Evolutionary conservation across 2,329 filamentous ascomycete genomes (phyloP), one percentile per base, ranked within the genome.

Genomic region (Ophiostoma australiae): DNA sequence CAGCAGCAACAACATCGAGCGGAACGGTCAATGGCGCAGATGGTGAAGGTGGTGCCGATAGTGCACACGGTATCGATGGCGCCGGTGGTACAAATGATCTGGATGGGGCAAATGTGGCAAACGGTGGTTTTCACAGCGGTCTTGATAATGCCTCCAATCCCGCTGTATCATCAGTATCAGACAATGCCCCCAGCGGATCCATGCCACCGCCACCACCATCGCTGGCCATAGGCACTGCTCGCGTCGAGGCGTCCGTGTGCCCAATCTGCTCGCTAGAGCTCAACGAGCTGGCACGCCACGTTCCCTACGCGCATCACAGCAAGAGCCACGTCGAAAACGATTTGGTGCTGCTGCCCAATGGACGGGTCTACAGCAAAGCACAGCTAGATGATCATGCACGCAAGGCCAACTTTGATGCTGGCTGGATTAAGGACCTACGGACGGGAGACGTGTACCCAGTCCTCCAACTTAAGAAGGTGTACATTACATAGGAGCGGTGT

Each of bases 181-280:
- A 27, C 17, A 48, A n/a, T 7, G 58, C 4, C 27, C 13, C 4
- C 11, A 20, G 13, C 27, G 27, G 13, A 13, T 4, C 52, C 3
- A 39, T 65, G 52, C 33, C 23, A 8, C 27, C 70, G 72, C 69
- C 27, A 11, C 35, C 63, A 63, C 76, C 35, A 72, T 72, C 33
- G 73, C 75, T 55, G 44, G 20, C 55, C n/a, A 48, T 58, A 27
- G 48, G 27, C 27, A 33, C 17, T 8, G 39, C 35, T 1, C 44
- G 44, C 15, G 41, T 41, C 35, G 70, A 75, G 76, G 31, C 72
- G 2, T 73, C 74, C 17, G 71, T 98, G 61, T 99, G 95, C 76
- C 95, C 95, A 3, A 98, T 99, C 77, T 99, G 95, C 83, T 95
- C 91, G 67, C 95, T 91, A 0, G 95, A 99, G 80, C 87, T 99